phyloP scores from a whole-genome alignment of 495 filamentous ascomycete genomes.

The Tuber indicum region DNA sequence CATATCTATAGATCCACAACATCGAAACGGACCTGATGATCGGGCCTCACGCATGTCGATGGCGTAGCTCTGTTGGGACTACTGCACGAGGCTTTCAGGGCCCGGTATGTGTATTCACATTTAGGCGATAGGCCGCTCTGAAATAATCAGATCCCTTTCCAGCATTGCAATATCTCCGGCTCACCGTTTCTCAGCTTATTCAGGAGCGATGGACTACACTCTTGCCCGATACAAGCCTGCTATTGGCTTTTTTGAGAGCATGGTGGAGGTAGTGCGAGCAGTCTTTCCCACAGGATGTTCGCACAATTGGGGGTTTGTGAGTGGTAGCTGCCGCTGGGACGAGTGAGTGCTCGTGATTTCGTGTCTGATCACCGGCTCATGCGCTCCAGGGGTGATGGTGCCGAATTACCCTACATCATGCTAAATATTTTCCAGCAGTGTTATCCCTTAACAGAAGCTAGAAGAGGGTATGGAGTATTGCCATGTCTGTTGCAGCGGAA shows the following conservation, averaged over 20 bases:
- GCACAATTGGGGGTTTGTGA: background rate
- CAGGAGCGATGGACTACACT: background rate
- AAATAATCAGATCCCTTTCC: background rate
- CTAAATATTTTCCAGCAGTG: background rate
- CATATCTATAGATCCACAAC: background rate
- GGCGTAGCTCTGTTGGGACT: background rate
- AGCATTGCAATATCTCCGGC: background rate
- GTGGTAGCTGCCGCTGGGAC: background rate
- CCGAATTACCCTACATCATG: too few relatives aligned
- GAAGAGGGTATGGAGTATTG: background rate
- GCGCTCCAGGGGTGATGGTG: too few relatives aligned
- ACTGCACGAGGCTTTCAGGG: background rate
- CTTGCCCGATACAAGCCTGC: background rate
- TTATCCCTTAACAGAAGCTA: background rate
- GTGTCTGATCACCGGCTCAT: too few relatives aligned
- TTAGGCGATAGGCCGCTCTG: background rate
- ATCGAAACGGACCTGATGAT: background rate
- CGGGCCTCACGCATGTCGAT: background rate
- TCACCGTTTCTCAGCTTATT: background rate
- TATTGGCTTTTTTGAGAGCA: background rate
- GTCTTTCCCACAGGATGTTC: background rate
- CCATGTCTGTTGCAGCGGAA: background rate
- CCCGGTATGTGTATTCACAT: background rate
- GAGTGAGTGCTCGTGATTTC: background rate
- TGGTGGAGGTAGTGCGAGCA: background rate